Evolutionary conservation across 106 monocot genomes (phyloP).

Genomic region (Triglochin maritima): DNA sequence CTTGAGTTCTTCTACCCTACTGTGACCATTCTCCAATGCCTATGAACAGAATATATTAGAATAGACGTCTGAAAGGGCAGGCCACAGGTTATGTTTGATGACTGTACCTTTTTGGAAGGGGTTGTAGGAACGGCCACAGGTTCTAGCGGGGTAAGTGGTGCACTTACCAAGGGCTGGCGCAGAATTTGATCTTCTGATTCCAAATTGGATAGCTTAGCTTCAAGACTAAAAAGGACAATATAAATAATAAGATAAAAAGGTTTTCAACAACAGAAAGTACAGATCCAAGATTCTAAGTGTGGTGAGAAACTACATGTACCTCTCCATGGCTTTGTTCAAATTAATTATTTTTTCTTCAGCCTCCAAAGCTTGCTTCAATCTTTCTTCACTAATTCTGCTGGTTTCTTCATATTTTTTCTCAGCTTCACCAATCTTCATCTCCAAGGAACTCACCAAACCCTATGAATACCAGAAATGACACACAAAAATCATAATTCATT

Average conservation of each 20-base stretch:
- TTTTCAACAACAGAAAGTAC: too few species aligned
- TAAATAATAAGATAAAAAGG: too few species aligned
- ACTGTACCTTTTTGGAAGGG: too few species aligned
- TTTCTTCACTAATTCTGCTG: slow-evolving; percentile 61
- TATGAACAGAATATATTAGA: slow-evolving; percentile 7
- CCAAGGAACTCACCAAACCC: slow-evolving; percentile 70
- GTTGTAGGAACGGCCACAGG: slow-evolving; percentile 23
- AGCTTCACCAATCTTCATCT: slow-evolving; percentile 77
- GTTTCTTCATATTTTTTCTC: slow-evolving; percentile 89
- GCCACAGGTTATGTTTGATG: too few species aligned
- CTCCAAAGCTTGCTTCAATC: slow-evolving; percentile 59
- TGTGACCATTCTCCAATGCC: slow-evolving; percentile 41
- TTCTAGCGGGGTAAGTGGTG: slow-evolving; percentile 43
- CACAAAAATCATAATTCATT: too few species aligned
- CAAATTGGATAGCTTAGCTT: slow-evolving; percentile 64
- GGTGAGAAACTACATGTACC: slow-evolving; percentile 23
- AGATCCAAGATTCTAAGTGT: too few species aligned
- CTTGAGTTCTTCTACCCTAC: slow-evolving; percentile 35
- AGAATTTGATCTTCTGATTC: slow-evolving; percentile 93
- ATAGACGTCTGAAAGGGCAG: too few species aligned
- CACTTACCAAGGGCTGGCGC: slow-evolving; percentile 48
- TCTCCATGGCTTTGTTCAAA: slow-evolving; percentile 66
- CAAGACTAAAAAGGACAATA: slow-evolving; percentile 34
- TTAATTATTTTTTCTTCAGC: slow-evolving; percentile 55
- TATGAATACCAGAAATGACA: slow-evolving; percentile 3